Conservation (phyloP, 106 monocot genomes). For the Apostasia shenzhenica region DNA sequence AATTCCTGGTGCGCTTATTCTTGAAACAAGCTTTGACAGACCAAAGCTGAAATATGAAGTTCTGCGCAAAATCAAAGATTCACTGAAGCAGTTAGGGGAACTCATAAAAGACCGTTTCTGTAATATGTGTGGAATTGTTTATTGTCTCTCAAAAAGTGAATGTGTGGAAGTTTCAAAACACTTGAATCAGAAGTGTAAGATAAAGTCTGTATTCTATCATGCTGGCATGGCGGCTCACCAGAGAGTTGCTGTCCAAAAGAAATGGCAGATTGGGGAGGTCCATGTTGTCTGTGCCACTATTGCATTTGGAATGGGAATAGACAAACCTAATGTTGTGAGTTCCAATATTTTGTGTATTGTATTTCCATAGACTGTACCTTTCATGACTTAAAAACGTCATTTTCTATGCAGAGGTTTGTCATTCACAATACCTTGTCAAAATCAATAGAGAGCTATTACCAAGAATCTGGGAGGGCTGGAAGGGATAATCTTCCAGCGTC, state of each 20-base stretch:
- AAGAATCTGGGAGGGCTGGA: slow-evolving; percentile 97
- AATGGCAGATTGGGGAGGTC: slow-evolving; percentile 86
- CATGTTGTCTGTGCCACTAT: slow-evolving; percentile 91
- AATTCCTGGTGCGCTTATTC: slow-evolving; percentile 69
- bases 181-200: slow-evolving; percentile 72
- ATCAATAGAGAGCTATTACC: slow-evolving; percentile 98
- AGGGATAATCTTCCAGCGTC: slow-evolving; percentile 71
- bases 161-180: slow-evolving; percentile 63
- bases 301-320: slow-evolving; percentile 99
- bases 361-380: too few relatives aligned
- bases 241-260: slow-evolving; percentile 70
- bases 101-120: slow-evolving; percentile 67
- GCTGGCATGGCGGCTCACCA: slow-evolving; percentile 77
- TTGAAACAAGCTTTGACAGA: slow-evolving; percentile 91
- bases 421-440: slow-evolving; percentile 95
- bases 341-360: background rate
- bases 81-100: slow-evolving; percentile 75
- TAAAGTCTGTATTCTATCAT: slow-evolving; percentile 76
- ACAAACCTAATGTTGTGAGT: slow-evolving; percentile 96
- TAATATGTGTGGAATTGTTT: slow-evolving; percentile 81
- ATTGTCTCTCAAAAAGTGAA: slow-evolving; percentile 94
- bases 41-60: slow-evolving; percentile 86
- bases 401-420: slow-evolving; percentile 65
- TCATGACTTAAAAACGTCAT: background rate
- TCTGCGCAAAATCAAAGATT: slow-evolving; percentile 60